Evolutionary conservation across 441 rosid species (phyloP), one percentile per base, ranked within the genome.

Genomic region (Brassica balearica): DNA sequence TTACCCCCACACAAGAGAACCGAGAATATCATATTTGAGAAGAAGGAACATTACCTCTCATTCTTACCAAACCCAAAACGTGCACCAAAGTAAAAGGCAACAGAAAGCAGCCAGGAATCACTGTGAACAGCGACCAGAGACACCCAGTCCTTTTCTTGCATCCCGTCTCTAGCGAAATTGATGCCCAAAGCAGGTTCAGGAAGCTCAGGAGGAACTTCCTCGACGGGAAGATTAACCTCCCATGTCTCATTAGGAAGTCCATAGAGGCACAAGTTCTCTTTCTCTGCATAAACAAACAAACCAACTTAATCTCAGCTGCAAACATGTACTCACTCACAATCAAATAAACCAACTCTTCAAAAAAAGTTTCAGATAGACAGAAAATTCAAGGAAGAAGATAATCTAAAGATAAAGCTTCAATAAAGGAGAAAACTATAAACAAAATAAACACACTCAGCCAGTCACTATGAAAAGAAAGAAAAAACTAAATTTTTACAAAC

Each of bases 191-290:
- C 96, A 17, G 98, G 98, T 59, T 94, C 97, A 20, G 98, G 98
- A 72, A 92, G 95, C 90, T 92, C 97, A 4, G 98, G 97, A 80
- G 97, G 98, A 68, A 94, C 96, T 82, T 92, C 97, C 84, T 94
- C 97, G 69, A 89, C 98, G 8, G 98, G 98, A 72, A 94, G 85
- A 68, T 91, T 94, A 80, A 94, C 97, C 83, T 92, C 97, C 98
- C 98, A 92, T 11, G 92, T 82, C 83, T 91, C 97, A 75, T 87
- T 92, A 17, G 97, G 97, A 82, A 89, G 87, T 74, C 96, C 98
- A 85, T 92, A 94, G 5, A 92, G 85, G 75, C 98, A 94, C 82
- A 94, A 83, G 29, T 94, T 94, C 81, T 94, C 98, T 84, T 94
- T 94, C 80, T 94, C 97, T 94, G 82, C 64, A 14, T 14, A 51